Evolutionary conservation across 2,329 filamentous ascomycete species (phyloP).

Genomic region (Aspergillus fischeri): DNA sequence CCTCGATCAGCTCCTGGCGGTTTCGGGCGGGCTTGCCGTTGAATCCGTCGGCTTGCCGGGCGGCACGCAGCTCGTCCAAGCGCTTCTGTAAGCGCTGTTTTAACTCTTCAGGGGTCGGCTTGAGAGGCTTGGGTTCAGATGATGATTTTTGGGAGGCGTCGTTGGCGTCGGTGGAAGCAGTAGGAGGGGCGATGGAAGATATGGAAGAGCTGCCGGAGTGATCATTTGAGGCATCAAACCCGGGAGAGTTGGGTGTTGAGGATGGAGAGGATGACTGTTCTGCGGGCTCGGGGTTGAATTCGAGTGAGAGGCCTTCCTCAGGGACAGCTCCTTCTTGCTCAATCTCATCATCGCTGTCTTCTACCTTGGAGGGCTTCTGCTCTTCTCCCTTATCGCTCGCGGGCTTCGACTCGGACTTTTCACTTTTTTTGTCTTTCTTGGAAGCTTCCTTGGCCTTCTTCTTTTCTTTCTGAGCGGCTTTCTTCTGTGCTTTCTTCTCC

Average conservation of each 20-base stretch:
- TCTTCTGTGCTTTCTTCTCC: conserved; percentile 44
- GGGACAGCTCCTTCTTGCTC: conserved; percentile 36
- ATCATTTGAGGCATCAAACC: conserved; percentile 49
- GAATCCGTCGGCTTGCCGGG: conserved; percentile 79
- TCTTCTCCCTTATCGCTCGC: conserved; percentile 17
- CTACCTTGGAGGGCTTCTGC: conserved; percentile 16
- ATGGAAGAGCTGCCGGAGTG: conserved; percentile 61
- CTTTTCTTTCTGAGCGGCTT: conserved; percentile 48
- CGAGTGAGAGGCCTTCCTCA: conserved; percentile 49
- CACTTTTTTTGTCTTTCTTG: conserved; percentile 34
- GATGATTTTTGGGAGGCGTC: conserved; percentile 23
- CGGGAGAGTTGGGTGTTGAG: conserved; percentile 54
- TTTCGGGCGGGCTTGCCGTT: conserved; percentile 80
- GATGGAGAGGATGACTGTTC: conserved; percentile 40
- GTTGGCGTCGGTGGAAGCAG: conserved; percentile 25
- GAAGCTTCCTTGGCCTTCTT: conserved; percentile 41
- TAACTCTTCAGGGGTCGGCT: conserved; percentile 68
- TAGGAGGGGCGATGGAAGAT: conserved; percentile 57
- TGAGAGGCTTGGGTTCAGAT: conserved; percentile 55
- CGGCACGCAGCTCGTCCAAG: conserved; percentile 78
- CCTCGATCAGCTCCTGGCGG: conserved; percentile 86
- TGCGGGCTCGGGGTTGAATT: conserved; percentile 37
- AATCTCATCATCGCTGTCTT: conserved; percentile 23
- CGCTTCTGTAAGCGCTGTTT: conserved; percentile 74
- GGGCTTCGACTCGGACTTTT: conserved; percentile 21